These are phyloP conservation scores for Colletotrichum liriopes DNA, from an alignment of 2,329 filamentous ascomycete genomes.

Conservation along the genomic window DNA sequence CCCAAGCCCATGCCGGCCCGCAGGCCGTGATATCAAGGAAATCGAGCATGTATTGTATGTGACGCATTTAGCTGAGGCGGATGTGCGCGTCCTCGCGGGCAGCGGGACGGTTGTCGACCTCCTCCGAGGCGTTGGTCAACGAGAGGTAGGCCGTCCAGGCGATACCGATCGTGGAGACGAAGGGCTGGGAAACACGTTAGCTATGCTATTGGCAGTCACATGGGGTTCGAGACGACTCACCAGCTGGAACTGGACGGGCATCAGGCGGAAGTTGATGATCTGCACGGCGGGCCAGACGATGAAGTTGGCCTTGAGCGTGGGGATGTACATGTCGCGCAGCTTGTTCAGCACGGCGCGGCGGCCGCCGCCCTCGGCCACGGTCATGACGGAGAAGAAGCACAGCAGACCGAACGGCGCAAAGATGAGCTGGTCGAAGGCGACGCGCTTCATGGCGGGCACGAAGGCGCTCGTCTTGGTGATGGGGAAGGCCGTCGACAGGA, in stretches of 20 bases:
- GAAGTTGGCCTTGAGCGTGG: slow-evolving; percentile 95
- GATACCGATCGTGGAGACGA: slow-evolving; percentile 95
- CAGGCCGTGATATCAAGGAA: slow-evolving; percentile 7
- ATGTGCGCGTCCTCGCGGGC: slow-evolving; percentile 51
- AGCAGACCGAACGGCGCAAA: slow-evolving; percentile 92
- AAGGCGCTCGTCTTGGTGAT: slow-evolving; percentile 84
- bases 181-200: slow-evolving; percentile 74
- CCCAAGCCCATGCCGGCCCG: slow-evolving; percentile 6
- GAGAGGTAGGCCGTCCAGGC: slow-evolving; percentile 98
- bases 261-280: slow-evolving; percentile 94
- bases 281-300: slow-evolving; percentile 96
- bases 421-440: slow-evolving; percentile 91
- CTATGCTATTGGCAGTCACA: not conserved
- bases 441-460: slow-evolving; percentile 87
- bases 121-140: slow-evolving; percentile 88
- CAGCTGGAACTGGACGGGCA: slow-evolving; percentile 96
- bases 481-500: slow-evolving; percentile 86
- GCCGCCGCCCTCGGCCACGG: slow-evolving; percentile 92
- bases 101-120: slow-evolving; percentile 59
- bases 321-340: slow-evolving; percentile 93
- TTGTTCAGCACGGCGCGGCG: slow-evolving; percentile 85
- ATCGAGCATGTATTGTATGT: not conserved
- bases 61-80: slow-evolving; percentile 50
- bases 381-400: slow-evolving; percentile 97
- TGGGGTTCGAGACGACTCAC: slow-evolving; percentile 70